Percentiles rank a stretch among this genome's conserved stretches.
phyloP scores from a whole-genome alignment of 208 protist genomes.

The Leishmania amazonensis region DNA sequence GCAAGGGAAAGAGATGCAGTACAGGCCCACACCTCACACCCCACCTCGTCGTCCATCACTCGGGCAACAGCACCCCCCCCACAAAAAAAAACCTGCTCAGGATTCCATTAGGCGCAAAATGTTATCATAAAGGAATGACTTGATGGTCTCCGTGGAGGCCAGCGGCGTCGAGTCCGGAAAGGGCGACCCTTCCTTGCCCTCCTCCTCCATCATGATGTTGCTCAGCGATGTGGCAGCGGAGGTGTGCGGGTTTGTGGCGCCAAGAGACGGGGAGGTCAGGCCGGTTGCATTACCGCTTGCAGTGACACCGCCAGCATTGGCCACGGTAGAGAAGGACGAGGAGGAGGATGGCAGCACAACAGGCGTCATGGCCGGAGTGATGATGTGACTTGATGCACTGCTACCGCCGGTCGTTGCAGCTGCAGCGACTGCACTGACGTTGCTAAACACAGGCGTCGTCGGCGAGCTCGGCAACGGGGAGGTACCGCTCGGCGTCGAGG shows the following conservation, averaged over 20 bases:
- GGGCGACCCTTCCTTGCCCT: constrained; percentile 30
- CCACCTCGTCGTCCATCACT: neutral
- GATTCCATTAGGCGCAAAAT: constrained; percentile 26
- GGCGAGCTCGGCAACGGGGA: constrained; percentile 20
- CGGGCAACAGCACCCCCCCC: neutral
- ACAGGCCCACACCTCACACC: neutral
- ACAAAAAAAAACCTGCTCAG: neutral
- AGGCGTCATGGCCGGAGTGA: neutral
- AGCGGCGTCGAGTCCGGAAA: constrained; percentile 38
- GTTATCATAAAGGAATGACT: constrained; percentile 58
- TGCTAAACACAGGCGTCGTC: neutral
- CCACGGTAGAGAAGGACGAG: neutral
- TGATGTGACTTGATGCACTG: neutral
- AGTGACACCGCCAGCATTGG: neutral
- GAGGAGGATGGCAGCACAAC: constrained; percentile 6
- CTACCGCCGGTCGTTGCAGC: too few relatives aligned
- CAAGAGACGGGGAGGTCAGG: constrained; percentile 19
- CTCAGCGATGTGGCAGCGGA: constrained; percentile 30
- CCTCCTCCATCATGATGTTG: constrained; percentile 26
- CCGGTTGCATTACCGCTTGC: neutral
- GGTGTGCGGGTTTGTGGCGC: constrained; percentile 9
- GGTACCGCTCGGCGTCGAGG: neutral
- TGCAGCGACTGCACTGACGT: neutral
- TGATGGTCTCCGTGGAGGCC: constrained; percentile 41
- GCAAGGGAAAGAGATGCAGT: neutral